These are phyloP conservation scores for Deinandra increscens DNA, from an alignment of 129 eudicot genomes.

Conservation along the genomic window DNA sequence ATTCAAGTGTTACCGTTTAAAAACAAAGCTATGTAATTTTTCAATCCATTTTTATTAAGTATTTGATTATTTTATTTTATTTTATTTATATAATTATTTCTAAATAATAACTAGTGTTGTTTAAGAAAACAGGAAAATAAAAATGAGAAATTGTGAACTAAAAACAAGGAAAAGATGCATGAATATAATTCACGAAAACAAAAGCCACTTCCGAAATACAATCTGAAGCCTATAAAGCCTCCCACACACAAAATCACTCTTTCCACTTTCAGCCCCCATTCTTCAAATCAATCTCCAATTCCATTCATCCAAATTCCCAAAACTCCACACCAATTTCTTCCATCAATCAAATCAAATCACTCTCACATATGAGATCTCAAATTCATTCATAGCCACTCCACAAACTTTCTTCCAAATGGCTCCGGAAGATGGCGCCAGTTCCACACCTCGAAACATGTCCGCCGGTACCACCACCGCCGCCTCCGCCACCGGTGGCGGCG, in stretches of 20 bases:
- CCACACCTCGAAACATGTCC: conserved; percentile 23
- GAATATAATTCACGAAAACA: conserved; percentile 32
- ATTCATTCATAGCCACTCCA: background rate
- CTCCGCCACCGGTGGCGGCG: conserved; percentile 5
- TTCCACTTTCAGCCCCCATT: conserved; percentile 39
- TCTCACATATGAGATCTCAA: too few species aligned
- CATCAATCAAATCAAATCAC: too few species aligned
- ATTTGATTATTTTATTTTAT: too few species aligned
- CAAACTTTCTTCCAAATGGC: conserved; percentile 15
- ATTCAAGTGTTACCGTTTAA: too few species aligned
- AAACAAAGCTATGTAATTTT: too few species aligned
- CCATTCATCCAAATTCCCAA: background rate
- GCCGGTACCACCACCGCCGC: too few species aligned
- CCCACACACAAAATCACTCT: conserved; percentile 34
- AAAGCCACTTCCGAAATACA: conserved; percentile 38
- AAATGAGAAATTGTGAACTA: conserved; percentile 3
- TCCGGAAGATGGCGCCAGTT: conserved; percentile 32
- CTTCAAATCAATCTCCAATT: conserved; percentile 15
- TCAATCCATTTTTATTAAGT: too few species aligned
- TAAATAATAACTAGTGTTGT: background rate
- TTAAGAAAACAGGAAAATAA: background rate
- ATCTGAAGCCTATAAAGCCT: conserved; percentile 42
- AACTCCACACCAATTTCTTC: background rate
- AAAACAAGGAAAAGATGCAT: conserved; percentile 35
- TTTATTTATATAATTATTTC: too few species aligned